A percentile compares a stretch with the other conserved stretches of the same genome.
Evolutionary conservation across 768 basidiomycete genomes (phyloP).

Genomic region (Suillus weaverae): DNA sequence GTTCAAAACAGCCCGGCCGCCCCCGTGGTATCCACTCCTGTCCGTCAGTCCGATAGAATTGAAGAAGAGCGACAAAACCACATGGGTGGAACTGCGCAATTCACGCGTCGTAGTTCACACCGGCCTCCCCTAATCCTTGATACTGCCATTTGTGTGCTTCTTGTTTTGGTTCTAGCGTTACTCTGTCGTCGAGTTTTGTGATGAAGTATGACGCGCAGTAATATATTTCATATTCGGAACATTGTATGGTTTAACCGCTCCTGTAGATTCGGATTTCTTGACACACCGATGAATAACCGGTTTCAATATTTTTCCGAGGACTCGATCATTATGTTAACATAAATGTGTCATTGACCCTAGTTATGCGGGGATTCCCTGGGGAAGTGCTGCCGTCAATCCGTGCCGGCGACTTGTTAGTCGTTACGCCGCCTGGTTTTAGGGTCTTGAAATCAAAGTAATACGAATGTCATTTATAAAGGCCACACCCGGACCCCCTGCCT

Average conservation of each 20-base stretch:
- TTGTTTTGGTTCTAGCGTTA: slow-evolving; percentile 67
- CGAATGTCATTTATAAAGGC: neutral
- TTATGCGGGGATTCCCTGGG: slow-evolving; percentile 3
- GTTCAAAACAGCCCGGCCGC: slow-evolving; percentile 12
- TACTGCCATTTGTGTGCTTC: slow-evolving; percentile 68
- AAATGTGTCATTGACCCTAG: neutral
- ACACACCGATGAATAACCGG: neutral
- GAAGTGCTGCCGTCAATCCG: neutral
- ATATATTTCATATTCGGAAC: neutral
- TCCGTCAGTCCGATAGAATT: slow-evolving; percentile 12
- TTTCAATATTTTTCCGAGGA: slow-evolving; percentile 1
- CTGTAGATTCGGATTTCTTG: slow-evolving; percentile 1
- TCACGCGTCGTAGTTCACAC: slow-evolving; percentile 21
- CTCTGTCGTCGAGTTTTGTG: slow-evolving; percentile 59
- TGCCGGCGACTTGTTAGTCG: neutral
- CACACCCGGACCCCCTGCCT: neutral
- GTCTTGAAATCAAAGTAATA: neutral
- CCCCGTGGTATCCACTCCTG: slow-evolving; percentile 18
- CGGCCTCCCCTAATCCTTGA: slow-evolving; percentile 68
- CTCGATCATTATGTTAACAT: slow-evolving; percentile 5
- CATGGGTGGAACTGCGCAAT: slow-evolving; percentile 19
- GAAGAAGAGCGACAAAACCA: slow-evolving; percentile 12
- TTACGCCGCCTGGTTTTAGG: neutral
- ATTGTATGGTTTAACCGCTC: neutral
- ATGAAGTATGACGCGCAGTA: slow-evolving; percentile 2